Conservation (phyloP, 495 filamentous ascomycete genomes). For the Neurospora sp. region DNA sequence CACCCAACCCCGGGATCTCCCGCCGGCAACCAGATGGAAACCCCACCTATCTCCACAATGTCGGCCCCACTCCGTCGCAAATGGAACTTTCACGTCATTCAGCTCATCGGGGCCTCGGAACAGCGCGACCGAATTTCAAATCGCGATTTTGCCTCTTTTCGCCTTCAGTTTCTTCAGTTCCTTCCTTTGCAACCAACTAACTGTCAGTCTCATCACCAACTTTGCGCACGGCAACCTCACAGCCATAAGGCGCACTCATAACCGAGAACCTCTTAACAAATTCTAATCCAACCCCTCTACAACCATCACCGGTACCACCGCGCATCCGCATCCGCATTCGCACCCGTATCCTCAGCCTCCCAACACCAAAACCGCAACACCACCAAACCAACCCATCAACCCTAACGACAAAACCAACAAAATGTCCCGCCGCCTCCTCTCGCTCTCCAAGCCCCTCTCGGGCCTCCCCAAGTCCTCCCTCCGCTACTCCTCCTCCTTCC, state of each 20-base stretch:
- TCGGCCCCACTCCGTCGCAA: neutral
- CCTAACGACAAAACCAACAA: neutral
- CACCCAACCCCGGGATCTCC: neutral
- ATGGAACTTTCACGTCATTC: neutral
- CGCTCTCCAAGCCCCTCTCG: slow-evolving; percentile 3
- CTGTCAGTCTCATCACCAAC: neutral
- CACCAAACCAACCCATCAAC: neutral
- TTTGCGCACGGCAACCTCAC: neutral
- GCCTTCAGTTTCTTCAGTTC: neutral
- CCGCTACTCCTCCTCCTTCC: slow-evolving; percentile 23
- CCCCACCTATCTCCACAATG: neutral
- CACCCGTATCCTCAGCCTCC: too few species aligned
- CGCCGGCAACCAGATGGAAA: neutral
- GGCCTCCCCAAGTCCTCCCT: neutral
- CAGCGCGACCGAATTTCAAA: neutral
- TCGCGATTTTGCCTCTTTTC: neutral
- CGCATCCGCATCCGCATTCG: too few species aligned
- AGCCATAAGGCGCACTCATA: neutral
- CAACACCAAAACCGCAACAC: neutral
- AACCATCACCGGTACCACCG: too few species aligned
- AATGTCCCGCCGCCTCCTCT: slow-evolving; percentile 11
- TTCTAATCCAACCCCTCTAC: too few species aligned
- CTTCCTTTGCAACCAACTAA: neutral
- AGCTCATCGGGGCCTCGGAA: neutral
- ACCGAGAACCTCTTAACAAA: too few species aligned